A percentile compares a stretch with the other conserved stretches of the same genome.
Evolutionary conservation across 139 green algal genomes (phyloP).

Genomic region (Micractinium sp.): DNA sequence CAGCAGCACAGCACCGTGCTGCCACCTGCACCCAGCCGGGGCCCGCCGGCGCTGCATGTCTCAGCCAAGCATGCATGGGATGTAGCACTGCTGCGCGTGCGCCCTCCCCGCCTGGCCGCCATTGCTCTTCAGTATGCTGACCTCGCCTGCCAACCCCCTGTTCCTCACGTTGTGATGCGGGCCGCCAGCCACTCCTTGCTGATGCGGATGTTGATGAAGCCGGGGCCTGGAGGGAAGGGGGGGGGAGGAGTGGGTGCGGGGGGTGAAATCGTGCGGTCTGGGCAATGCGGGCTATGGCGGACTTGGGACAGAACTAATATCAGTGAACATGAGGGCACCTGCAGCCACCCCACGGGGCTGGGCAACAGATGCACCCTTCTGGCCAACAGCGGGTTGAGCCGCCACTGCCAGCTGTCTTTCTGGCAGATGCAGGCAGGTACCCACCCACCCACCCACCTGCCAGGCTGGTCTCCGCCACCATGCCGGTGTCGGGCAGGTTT

Average conservation of each 20-base stretch:
- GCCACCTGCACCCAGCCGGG: neutral
- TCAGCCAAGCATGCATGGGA: neutral
- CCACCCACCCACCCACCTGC: slow-evolving; percentile 46
- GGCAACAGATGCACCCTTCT: neutral
- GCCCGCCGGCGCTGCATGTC: no score
- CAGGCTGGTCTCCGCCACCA: slow-evolving; percentile 66
- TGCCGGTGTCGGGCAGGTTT: slow-evolving; percentile 62
- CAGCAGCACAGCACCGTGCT: no score
- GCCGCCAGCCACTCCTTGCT: slow-evolving; percentile 39
- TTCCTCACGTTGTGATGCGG: slow-evolving; percentile 31
- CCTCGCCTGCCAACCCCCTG: no score
- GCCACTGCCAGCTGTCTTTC: no score
- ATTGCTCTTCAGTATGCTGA: no score
- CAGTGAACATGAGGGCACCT: no score
- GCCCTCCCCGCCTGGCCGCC: neutral
- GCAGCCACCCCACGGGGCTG: no score
- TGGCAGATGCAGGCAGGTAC: neutral
- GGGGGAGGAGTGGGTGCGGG: no score
- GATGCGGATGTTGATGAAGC: slow-evolving; percentile 95
- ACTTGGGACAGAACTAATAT: no score
- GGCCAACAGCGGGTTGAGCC: neutral
- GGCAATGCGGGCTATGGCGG: no score
- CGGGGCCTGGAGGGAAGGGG: slow-evolving; percentile 69
- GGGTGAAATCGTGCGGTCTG: no score
- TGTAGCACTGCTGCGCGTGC: no score